These are phyloP conservation scores for Malbranchea zuffiana DNA, from an alignment of 2,329 filamentous ascomycete genomes.

Conservation along the genomic window DNA sequence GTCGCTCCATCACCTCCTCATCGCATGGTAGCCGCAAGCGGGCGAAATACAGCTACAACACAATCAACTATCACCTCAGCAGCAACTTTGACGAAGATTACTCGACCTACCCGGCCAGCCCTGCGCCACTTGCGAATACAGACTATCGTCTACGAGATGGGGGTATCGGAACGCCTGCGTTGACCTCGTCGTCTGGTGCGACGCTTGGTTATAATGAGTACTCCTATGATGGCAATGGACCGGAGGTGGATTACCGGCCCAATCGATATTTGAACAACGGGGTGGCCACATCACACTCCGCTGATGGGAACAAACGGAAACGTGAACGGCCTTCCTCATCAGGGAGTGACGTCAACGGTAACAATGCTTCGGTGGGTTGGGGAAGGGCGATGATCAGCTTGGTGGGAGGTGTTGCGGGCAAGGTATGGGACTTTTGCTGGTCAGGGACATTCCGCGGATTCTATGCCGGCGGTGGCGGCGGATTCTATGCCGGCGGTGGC, in stretches of 20 bases:
- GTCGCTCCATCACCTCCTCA: conserved; percentile 23
- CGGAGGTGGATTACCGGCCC: conserved; percentile 33
- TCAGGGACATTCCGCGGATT: conserved; percentile 65
- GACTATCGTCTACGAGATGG: conserved; percentile 29
- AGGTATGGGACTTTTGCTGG: conserved; percentile 76
- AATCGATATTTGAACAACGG: conserved; percentile 37
- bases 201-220: conserved; percentile 13
- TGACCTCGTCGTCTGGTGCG: conserved; percentile 16
- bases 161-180: conserved; percentile 23
- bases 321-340: conserved; percentile 9
- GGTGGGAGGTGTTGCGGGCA: conserved; percentile 44
- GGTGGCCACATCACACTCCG: no score
- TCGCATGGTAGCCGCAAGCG: conserved; percentile 13
- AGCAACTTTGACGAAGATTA: conserved; percentile 8
- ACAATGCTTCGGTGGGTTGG: conserved; percentile 9
- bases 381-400: conserved; percentile 32
- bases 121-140: conserved; percentile 30
- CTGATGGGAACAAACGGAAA: conserved; percentile 11
- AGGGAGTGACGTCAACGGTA: not conserved
- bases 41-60: conserved; percentile 13
- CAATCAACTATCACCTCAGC: conserved; percentile 1
- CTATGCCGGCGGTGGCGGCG: conserved; percentile 68
- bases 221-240: conserved; percentile 18
- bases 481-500: conserved; percentile 57
- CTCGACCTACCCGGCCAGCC: conserved; percentile 20